A percentile compares a stretch with the other conserved stretches of the same genome.
These are phyloP conservation scores for Gossypium rotundifolium DNA, from an alignment of 345 rosid genomes.

Conservation along the genomic window DNA sequence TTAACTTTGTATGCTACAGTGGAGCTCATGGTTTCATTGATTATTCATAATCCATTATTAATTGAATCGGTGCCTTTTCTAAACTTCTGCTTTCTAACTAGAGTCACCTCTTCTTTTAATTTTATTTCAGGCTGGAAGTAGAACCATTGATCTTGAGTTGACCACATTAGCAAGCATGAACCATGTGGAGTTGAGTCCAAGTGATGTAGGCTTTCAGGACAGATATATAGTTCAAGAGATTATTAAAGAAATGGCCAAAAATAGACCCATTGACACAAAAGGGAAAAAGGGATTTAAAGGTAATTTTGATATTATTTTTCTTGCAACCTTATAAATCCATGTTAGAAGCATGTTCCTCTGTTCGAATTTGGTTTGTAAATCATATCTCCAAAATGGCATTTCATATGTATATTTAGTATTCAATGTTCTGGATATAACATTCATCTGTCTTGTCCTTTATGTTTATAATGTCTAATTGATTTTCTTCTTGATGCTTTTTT, in stretches of 20 bases:
- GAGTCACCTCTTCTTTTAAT: background rate
- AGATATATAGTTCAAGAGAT: conserved; percentile 92
- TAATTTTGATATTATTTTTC: conserved; percentile 19
- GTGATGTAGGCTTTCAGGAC: conserved; percentile 98
- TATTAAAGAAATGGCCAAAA: conserved; percentile 96
- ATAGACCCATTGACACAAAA: conserved; percentile 82
- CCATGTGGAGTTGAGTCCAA: conserved; percentile 91
- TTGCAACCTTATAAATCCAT: background rate
- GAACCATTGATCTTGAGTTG: conserved; percentile 82
- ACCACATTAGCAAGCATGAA: conserved; percentile 79
- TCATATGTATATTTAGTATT: background rate
- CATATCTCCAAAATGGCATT: background rate
- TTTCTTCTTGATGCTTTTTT: conserved; percentile 14
- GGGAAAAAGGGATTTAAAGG: conserved; percentile 88
- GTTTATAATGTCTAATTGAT: conserved; percentile 8
- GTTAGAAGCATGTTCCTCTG: background rate
- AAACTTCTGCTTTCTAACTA: background rate
- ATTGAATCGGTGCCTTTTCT: background rate
- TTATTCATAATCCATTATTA: background rate
- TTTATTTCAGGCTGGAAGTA: conserved; percentile 71
- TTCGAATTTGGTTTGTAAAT: background rate
- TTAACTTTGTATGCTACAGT: background rate
- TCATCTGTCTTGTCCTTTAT: background rate
- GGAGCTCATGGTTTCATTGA: background rate
- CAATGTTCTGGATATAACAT: background rate